Evolutionary conservation across 208 protist genomes (phyloP), one percentile per base, ranked within the genome.

Genomic region (Wallacemonas sp.): DNA sequence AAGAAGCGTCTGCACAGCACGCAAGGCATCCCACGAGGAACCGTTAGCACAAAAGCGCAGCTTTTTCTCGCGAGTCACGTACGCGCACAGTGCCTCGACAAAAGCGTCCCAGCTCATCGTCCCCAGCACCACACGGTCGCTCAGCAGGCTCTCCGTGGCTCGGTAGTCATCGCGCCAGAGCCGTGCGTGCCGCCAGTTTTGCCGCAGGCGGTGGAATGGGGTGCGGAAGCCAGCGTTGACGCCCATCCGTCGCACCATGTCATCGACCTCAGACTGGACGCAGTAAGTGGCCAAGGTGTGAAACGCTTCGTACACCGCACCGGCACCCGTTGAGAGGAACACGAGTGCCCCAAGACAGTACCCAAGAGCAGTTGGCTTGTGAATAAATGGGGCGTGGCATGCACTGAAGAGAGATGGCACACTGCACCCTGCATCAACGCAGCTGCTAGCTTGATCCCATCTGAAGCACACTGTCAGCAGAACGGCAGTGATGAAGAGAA

Each of bases 71-170:
- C 49, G 72, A 61, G 32, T 66, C 9, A 68, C 58, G 71, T 68
- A 82, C 58, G 52, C 76, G 60, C 88, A 92, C 17, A 94, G 56
- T 8, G 26, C 58, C 44, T 90, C 76, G 33, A 92, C 56, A 73
- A 92, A 94, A 11, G 70, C 65, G 8, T 78, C 77, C 85, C 88
- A 94, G 29, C 74, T 74, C 47, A 89, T 79, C 43, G 76, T 83
- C 48, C 72, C 80, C 49, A 94, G 68, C 62, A 84, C 76, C 1
- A 70, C 70, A 4, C 52, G n/a, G 21, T 72, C 49, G 46, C 63
- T 62, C 14, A 65, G 61, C 12, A 57, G 57, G 26, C 74, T 52
- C 12, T 55, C 62, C 27, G 81, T 65, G 17, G 69, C 47, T 54
- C 81, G 78, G 56, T 84, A 79, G 32, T 82, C 83, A 5, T 80